phyloP scores from a whole-genome alignment of 2,329 filamentous ascomycete species.

The Helminthosporium solani region DNA sequence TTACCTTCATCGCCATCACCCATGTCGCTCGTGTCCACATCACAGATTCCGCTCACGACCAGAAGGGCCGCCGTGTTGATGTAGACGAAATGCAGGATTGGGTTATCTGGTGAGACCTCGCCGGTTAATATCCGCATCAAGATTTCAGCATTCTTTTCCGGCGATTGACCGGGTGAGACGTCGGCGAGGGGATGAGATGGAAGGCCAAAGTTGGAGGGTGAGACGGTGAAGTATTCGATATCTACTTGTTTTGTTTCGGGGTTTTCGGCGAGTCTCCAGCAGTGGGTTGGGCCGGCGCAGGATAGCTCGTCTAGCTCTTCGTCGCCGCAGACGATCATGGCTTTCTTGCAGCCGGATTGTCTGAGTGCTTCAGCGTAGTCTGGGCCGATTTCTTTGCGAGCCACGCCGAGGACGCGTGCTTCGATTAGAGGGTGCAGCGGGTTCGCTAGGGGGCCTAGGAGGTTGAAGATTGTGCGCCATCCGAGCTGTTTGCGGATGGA shows the following conservation, averaged over 20 bases:
- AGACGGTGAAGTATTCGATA: slow-evolving; percentile 74
- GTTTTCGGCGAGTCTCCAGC: slow-evolving; percentile 73
- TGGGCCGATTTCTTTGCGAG: slow-evolving; percentile 79
- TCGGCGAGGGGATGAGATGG: slow-evolving; percentile 69
- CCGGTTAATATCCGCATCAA: slow-evolving; percentile 74
- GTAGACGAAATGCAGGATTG: slow-evolving; percentile 88
- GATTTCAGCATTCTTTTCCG: slow-evolving; percentile 83
- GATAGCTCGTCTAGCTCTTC: slow-evolving; percentile 96
- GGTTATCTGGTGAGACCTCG: slow-evolving; percentile 72
- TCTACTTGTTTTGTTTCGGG: slow-evolving; percentile 50
- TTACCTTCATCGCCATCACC: slow-evolving; percentile 76
- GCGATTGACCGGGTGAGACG: slow-evolving; percentile 82
- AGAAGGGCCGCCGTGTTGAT: slow-evolving; percentile 91
- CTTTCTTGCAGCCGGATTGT: slow-evolving; percentile 75
- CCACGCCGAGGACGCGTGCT: slow-evolving; percentile 90
- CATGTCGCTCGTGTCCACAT: slow-evolving; percentile 77
- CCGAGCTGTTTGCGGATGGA: slow-evolving; percentile 84
- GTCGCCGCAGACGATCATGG: slow-evolving; percentile 85
- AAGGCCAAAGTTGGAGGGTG: slow-evolving; percentile 86
- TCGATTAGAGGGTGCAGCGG: slow-evolving; percentile 78
- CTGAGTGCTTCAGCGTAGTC: slow-evolving; percentile 85
- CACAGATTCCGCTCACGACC: slow-evolving; percentile 82
- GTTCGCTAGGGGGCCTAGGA: slow-evolving; percentile 89
- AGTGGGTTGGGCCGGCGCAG: slow-evolving; percentile 83
- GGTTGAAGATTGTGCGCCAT: slow-evolving; percentile 96